These are phyloP conservation scores for Crucihimalaya himalaica DNA, from an alignment of 345 rosid species.

Conservation along the genomic window DNA sequence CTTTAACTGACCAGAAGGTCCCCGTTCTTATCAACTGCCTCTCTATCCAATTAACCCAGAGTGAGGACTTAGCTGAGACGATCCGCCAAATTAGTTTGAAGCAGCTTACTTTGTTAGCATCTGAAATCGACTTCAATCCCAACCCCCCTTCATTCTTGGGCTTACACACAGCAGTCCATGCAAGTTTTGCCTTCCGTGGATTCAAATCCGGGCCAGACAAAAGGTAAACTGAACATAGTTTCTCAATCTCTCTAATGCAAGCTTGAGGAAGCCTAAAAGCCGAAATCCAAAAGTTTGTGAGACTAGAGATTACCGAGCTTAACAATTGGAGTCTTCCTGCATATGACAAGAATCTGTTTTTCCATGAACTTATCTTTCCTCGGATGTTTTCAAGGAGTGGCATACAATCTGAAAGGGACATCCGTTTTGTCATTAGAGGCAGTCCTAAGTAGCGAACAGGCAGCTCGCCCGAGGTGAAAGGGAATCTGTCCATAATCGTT, in stretches of 20 bases:
- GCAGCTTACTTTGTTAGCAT: neutral
- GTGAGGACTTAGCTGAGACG: neutral
- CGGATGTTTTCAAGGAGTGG: neutral
- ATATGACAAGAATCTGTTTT: neutral
- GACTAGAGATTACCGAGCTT: neutral
- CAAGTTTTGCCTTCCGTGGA: neutral
- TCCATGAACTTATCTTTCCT: fast-evolving
- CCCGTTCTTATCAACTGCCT: too few species aligned
- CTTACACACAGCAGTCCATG: neutral
- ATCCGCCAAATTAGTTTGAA: neutral
- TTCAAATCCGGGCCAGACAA: neutral
- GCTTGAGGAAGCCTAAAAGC: neutral
- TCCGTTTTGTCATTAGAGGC: neutral
- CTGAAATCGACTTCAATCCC: fast-evolving
- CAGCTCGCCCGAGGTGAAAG: fast-evolving
- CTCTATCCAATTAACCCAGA: neutral
- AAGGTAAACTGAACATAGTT: neutral
- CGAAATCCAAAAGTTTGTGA: neutral
- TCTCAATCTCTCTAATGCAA: neutral
- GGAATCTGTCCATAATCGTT: neutral
- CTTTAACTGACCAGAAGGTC: too few species aligned
- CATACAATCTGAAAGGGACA: neutral
- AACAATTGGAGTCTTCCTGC: neutral
- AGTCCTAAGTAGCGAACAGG: neutral
- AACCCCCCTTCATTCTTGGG: neutral